phyloP scores from a whole-genome alignment of 2,329 filamentous ascomycete genomes.

The Aspergillus hortae region DNA sequence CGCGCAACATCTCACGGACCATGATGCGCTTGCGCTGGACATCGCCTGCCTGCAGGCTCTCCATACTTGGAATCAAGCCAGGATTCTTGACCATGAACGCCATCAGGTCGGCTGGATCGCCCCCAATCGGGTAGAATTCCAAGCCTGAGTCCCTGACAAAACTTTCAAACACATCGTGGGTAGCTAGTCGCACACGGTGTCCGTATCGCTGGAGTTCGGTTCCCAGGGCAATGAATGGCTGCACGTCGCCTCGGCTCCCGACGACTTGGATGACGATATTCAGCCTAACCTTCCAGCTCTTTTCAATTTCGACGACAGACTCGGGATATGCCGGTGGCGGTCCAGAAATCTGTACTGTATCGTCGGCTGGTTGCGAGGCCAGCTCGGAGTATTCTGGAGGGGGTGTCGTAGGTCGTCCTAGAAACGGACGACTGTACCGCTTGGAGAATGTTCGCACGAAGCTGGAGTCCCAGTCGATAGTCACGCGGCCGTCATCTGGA shows the following conservation, averaged over 20 bases:
- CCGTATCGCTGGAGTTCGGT: conserved; percentile 48
- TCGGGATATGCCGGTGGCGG: too few relatives aligned
- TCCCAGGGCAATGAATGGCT: conserved; percentile 58
- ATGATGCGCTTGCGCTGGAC: conserved; percentile 28
- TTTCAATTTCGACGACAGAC: too few relatives aligned
- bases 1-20: conserved; percentile 37
- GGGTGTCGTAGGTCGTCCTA: too few relatives aligned
- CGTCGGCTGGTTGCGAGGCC: too few relatives aligned
- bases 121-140: conserved; percentile 58
- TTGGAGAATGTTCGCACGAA: too few relatives aligned
- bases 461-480: too few relatives aligned
- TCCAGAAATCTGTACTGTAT: too few relatives aligned
- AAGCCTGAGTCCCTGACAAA: conserved; percentile 53
- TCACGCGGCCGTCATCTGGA: too few relatives aligned
- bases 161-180: conserved; percentile 52
- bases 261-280: conserved; percentile 58
- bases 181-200: conserved; percentile 57
- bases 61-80: conserved; percentile 38
- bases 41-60: conserved; percentile 34
- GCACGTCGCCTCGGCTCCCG: conserved; percentile 56
- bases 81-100: conserved; percentile 52
- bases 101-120: conserved; percentile 53
- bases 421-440: too few relatives aligned
- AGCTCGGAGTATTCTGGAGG: too few relatives aligned
- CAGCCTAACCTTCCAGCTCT: background rate